These are phyloP conservation scores for Thinopyrum elongatum DNA, from an alignment of 176 grass and related monocot genomes.

Conservation along the genomic window DNA sequence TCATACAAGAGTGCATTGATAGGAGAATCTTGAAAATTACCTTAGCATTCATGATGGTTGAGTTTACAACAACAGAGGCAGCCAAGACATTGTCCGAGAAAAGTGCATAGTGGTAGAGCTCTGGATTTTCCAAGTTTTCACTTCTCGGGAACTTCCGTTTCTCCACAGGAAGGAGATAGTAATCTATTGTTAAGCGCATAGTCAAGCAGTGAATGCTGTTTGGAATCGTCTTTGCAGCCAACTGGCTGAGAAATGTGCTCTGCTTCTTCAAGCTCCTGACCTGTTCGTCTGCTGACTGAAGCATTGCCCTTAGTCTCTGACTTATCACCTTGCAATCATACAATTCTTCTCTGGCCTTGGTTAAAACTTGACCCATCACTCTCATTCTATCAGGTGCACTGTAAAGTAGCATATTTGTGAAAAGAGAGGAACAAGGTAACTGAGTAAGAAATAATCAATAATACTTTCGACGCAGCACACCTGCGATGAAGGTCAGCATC, in stretches of 20 bases:
- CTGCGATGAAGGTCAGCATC: conserved; percentile 93
- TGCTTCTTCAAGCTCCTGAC: conserved; percentile 98
- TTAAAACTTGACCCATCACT: conserved; percentile 88
- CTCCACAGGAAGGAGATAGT: conserved; percentile 80
- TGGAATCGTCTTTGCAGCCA: conserved; percentile 99
- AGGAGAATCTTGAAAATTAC: conserved; percentile 32
- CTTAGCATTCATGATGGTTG: conserved; percentile 98
- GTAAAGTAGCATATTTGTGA: conserved; percentile 33
- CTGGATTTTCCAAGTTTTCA: conserved; percentile 88
- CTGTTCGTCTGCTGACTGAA: conserved; percentile 95
- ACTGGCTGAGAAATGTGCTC: conserved; percentile 92
- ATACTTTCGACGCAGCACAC: conserved; percentile 27
- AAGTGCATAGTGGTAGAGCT: conserved; percentile 94
- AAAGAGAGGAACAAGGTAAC: conserved; percentile 17
- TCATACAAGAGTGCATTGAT: neutral
- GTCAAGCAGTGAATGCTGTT: conserved; percentile 97
- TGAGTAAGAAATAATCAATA: conserved; percentile 16
- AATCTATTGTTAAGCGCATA: conserved; percentile 93
- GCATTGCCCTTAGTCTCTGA: conserved; percentile 87
- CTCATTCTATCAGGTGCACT: conserved; percentile 84
- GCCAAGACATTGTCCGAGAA: conserved; percentile 99
- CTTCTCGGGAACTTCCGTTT: conserved; percentile 65
- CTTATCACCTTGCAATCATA: conserved; percentile 82
- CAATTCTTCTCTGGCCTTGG: conserved; percentile 81
- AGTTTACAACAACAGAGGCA: conserved; percentile 96